A percentile compares a stretch with the other conserved stretches of the same genome.
These are phyloP conservation scores for Rhodotorula toruloides DNA, from an alignment of 768 basidiomycete species.

Conservation along the genomic window DNA sequence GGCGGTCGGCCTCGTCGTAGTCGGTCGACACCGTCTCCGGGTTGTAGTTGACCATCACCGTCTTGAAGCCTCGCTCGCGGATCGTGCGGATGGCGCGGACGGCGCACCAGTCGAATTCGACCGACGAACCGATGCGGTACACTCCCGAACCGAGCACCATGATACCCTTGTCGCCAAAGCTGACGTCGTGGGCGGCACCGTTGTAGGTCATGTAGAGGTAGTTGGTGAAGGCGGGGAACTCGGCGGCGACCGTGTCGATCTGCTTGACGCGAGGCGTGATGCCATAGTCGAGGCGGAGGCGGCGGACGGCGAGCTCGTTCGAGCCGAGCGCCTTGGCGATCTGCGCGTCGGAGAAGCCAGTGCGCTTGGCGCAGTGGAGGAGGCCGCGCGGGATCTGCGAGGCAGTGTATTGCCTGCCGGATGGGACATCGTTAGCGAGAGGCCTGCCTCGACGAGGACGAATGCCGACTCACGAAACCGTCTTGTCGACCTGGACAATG, in stretches of 20 bases:
- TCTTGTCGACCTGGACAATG: slow-evolving; percentile 74
- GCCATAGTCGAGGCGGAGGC: slow-evolving; percentile 73
- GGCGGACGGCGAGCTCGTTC: slow-evolving; percentile 86
- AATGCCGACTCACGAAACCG: slow-evolving; percentile 71
- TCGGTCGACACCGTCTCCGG: slow-evolving; percentile 98
- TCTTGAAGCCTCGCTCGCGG: slow-evolving; percentile 87
- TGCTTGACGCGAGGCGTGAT: slow-evolving; percentile 94
- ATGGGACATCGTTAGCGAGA: not conserved
- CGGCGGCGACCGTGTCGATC: slow-evolving; percentile 97
- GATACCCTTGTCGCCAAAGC: slow-evolving; percentile 83
- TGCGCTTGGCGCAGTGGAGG: slow-evolving; percentile 79
- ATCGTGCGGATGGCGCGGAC: slow-evolving; percentile 94
- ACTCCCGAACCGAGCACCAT: slow-evolving; percentile 98
- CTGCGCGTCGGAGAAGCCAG: slow-evolving; percentile 92
- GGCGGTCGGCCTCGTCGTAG: slow-evolving; percentile 94
- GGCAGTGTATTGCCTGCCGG: slow-evolving; percentile 25
- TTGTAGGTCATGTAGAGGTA: slow-evolving; percentile 99
- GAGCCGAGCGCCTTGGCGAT: slow-evolving; percentile 76
- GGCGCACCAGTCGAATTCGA: slow-evolving; percentile 99
- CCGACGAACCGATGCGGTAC: slow-evolving; percentile 96
- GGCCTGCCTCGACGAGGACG: no score
- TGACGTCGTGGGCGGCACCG: slow-evolving; percentile 84
- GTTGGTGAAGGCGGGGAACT: slow-evolving; percentile 98
- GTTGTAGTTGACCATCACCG: slow-evolving; percentile 99
- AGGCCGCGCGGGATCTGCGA: slow-evolving; percentile 50